These are phyloP conservation scores for Saitoella complicata DNA, from an alignment of 805 yeast species.

Conservation along the genomic window DNA sequence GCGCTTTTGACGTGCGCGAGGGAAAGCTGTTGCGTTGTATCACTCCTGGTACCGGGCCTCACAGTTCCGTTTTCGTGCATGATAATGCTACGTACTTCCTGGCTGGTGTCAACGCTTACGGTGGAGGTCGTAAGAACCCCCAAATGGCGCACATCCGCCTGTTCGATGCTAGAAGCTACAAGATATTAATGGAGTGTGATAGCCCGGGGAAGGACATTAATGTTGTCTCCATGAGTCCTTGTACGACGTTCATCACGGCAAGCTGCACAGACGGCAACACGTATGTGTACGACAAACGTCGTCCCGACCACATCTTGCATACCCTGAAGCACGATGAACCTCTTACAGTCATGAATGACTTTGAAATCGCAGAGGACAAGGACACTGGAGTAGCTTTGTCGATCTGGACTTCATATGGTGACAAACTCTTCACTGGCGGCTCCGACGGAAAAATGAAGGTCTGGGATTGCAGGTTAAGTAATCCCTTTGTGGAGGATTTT, in stretches of 20 bases:
- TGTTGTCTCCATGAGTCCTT: background rate
- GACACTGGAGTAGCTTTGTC: slow-evolving; percentile 1
- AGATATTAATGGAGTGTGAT: background rate
- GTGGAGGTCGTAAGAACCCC: background rate
- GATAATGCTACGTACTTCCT: background rate
- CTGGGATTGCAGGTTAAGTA: background rate
- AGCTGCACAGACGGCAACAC: slow-evolving; percentile 2
- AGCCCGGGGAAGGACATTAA: background rate
- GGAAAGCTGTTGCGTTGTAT: background rate
- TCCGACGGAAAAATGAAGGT: slow-evolving; percentile 1
- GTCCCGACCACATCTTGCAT: background rate
- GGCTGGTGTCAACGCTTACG: background rate
- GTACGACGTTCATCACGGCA: background rate
- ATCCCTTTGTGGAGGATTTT: background rate
- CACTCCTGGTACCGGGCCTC: background rate
- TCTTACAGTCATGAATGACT: background rate
- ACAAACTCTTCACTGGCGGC: background rate
- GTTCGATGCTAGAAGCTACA: background rate
- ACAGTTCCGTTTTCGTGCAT: background rate
- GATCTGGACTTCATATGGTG: slow-evolving; percentile 1
- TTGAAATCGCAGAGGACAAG: slow-evolving; percentile 1
- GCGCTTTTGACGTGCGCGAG: background rate
- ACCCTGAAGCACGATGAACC: background rate
- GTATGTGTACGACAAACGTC: slow-evolving; percentile 1
- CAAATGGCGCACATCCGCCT: background rate